Evolutionary conservation across 139 green algal genomes (phyloP).

Genomic region (Microglena sp.): DNA sequence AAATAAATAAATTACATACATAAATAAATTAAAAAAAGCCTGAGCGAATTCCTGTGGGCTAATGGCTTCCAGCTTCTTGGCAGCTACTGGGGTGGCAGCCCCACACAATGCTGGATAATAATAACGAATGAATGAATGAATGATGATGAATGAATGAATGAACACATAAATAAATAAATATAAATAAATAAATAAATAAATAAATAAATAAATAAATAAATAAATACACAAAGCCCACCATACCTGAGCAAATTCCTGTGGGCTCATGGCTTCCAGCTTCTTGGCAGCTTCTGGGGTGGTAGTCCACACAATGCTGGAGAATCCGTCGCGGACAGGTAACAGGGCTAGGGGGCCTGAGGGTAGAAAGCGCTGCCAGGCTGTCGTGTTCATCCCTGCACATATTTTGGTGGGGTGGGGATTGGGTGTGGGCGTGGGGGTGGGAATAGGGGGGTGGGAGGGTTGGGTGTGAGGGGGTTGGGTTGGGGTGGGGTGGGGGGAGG

Average conservation of each 20-base stretch:
- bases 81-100: conserved; percentile 40
- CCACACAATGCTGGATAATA: conserved; percentile 74
- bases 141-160: neutral
- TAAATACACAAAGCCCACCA: no score
- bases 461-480: no score
- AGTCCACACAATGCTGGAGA: conserved; percentile 71
- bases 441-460: no score
- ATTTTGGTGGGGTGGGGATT: no score
- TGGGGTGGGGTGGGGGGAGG: no score
- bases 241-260: conserved; percentile 6
- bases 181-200: neutral
- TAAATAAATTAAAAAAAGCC: no score
- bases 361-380: conserved; percentile 77
- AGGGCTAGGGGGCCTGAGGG: conserved; percentile 67
- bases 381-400: conserved; percentile 20
- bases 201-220: neutral
- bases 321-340: conserved; percentile 60
- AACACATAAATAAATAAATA: neutral
- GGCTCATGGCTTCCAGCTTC: conserved; percentile 34
- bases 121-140: no score
- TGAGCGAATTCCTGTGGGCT: conserved; percentile 7
- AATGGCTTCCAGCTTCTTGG: conserved; percentile 38
- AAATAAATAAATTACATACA: neutral
- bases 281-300: conserved; percentile 38
- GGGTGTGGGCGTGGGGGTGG: no score